Conservation (phyloP, 306 rosid genomes). For the Lathyrus aphaca region DNA sequence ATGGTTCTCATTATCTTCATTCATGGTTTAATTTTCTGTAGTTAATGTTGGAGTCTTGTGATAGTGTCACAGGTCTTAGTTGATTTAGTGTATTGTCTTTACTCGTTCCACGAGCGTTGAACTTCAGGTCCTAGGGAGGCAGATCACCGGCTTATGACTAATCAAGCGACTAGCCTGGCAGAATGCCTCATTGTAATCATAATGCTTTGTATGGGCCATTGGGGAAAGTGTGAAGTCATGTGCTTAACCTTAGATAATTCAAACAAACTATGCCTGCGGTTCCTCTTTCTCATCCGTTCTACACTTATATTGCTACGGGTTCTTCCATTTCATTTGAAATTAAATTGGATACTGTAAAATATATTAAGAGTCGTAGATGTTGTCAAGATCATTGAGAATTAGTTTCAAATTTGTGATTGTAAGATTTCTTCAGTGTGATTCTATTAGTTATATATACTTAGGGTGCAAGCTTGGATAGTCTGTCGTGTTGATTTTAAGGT, state of each 20-base stretch:
- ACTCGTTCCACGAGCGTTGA: neutral
- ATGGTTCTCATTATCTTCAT: neutral
- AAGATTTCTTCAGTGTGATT: neutral
- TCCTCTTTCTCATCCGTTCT: neutral
- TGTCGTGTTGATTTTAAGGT: neutral
- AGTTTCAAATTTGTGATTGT: conserved; percentile 3
- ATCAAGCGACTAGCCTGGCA: neutral
- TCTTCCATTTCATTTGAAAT: neutral
- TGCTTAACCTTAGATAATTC: neutral
- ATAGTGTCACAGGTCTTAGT: neutral
- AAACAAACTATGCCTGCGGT: neutral
- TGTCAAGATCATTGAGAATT: neutral
- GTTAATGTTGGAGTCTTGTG: conserved; percentile 16
- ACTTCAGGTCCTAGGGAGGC: neutral
- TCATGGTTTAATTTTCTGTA: neutral
- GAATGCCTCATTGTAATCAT: neutral
- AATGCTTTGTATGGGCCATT: neutral
- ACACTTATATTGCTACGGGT: neutral
- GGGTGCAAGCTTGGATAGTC: neutral
- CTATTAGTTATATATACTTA: neutral
- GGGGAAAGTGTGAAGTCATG: too few relatives aligned
- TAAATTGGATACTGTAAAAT: neutral
- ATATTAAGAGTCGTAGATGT: neutral
- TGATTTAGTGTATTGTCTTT: neutral
- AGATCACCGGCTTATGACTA: neutral